These are phyloP conservation scores for Rhodotorula sp. DNA, from an alignment of 1,284 basidiomycete genomes.

Conservation along the genomic window DNA sequence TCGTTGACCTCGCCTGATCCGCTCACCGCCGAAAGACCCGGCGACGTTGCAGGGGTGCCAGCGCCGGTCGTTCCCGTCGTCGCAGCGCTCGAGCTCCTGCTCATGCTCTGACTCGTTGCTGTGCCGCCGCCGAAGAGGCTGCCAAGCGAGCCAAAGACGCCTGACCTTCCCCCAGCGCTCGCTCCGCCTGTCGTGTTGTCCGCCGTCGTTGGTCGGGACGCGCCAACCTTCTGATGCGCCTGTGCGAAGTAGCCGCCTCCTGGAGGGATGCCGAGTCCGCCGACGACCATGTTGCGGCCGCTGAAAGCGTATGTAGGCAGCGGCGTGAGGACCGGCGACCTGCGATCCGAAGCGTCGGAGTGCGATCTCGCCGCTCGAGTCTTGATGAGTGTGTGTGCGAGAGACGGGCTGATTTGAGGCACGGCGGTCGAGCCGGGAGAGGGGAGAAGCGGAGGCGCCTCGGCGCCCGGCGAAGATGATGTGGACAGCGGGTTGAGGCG, in stretches of 20 bases:
- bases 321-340: constrained; percentile 6
- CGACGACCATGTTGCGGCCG: constrained; percentile 8
- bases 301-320: not conserved
- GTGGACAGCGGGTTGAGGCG: not conserved
- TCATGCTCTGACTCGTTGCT: constrained; percentile 6
- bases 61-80: constrained; percentile 10
- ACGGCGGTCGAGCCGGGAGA: not conserved
- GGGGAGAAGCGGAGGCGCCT: not conserved
- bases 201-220: not conserved
- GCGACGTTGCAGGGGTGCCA: constrained; percentile 2
- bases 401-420: not conserved
- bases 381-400: constrained; percentile 1
- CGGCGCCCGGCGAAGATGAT: not conserved
- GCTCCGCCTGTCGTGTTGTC: not conserved
- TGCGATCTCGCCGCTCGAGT: constrained; percentile 21
- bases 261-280: constrained; percentile 7
- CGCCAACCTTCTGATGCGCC: not conserved
- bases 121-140: constrained; percentile 14
- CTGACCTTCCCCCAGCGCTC: not conserved
- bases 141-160: constrained; percentile 22
- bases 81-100: not conserved
- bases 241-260: constrained; percentile 17
- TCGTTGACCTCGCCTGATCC: constrained; percentile 20
- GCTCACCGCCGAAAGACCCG: not conserved
- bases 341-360: constrained; percentile 24